A percentile compares a stretch with the other conserved stretches of the same genome.
These are phyloP conservation scores for Chalaropsis thielavioides DNA, from an alignment of 2,329 filamentous ascomycete species.

Conservation along the genomic window DNA sequence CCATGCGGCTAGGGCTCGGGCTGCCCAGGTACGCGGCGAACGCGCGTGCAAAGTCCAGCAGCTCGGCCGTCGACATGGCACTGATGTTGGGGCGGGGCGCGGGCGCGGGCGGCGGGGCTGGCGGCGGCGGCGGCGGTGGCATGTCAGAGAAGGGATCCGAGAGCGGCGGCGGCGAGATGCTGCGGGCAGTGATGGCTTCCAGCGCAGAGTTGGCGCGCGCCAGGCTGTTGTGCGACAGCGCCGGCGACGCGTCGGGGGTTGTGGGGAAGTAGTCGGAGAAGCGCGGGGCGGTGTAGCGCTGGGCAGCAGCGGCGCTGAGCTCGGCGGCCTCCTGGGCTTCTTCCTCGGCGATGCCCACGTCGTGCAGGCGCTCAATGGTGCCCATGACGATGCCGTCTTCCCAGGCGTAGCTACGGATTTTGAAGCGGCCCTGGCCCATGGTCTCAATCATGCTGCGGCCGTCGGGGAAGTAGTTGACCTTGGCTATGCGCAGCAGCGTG, in stretches of 20 bases:
- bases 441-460: constrained; percentile 73
- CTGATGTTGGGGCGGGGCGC: constrained; percentile 19
- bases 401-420: constrained; percentile 46
- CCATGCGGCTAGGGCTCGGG: constrained; percentile 59
- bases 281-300: neutral
- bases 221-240: neutral
- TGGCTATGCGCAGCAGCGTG: constrained; percentile 62
- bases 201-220: neutral
- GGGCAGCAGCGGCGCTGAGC: constrained; percentile 10
- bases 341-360: constrained; percentile 69
- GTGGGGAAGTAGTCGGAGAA: neutral
- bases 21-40: constrained; percentile 39
- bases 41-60: constrained; percentile 49
- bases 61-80: constrained; percentile 50
- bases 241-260: neutral
- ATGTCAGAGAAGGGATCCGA: constrained; percentile 12
- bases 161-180: neutral
- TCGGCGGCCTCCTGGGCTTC: constrained; percentile 61
- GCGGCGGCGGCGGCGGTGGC: neutral
- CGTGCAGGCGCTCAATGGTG: constrained; percentile 62
- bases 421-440: constrained; percentile 61
- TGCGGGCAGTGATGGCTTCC: neutral
- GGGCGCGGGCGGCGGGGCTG: neutral
- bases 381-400: constrained; percentile 67
- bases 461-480: constrained; percentile 58